Evolutionary conservation across 2,329 filamentous ascomycete species (phyloP).

Genomic region (Elsinoe batatas): DNA sequence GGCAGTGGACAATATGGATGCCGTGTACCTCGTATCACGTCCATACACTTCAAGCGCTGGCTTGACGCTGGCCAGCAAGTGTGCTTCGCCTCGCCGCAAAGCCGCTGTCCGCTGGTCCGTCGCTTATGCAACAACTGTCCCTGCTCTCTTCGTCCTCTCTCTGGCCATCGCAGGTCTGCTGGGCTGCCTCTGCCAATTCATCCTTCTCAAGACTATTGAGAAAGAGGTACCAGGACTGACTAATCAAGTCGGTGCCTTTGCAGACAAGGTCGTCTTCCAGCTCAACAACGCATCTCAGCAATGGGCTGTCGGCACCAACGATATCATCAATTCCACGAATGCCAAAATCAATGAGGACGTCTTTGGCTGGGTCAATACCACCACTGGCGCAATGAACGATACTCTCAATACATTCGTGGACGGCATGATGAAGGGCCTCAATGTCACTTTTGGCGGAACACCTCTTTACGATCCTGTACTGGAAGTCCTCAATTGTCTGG

Average conservation of each 20-base stretch:
- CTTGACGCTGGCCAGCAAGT: conserved; percentile 56
- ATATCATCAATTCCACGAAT: conserved; percentile 55
- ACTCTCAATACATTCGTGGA: conserved; percentile 76
- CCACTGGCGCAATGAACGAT: conserved; percentile 70
- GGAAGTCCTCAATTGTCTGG: conserved; percentile 75
- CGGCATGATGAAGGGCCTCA: conserved; percentile 63
- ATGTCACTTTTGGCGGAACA: conserved; percentile 71
- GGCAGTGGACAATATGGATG: conserved; percentile 71
- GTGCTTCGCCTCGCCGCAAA: conserved; percentile 55
- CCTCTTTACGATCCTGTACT: conserved; percentile 67
- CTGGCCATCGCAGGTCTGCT: conserved; percentile 75
- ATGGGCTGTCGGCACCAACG: conserved; percentile 71
- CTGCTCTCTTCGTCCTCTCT: conserved; percentile 77
- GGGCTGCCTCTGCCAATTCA: conserved; percentile 70
- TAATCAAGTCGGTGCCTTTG: conserved; percentile 66
- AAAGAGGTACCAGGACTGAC: conserved; percentile 67
- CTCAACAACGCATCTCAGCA: conserved; percentile 62
- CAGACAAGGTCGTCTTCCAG: conserved; percentile 60
- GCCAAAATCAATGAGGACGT: conserved; percentile 72
- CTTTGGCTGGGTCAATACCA: conserved; percentile 77
- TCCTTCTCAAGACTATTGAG: conserved; percentile 64
- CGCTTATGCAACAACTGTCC: conserved; percentile 75
- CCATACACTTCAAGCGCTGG: conserved; percentile 66
- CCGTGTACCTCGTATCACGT: conserved; percentile 76
- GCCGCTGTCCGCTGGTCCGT: conserved; percentile 72